phyloP scores from a whole-genome alignment of 805 yeast species.

The Wickerhamiella musiphila region DNA sequence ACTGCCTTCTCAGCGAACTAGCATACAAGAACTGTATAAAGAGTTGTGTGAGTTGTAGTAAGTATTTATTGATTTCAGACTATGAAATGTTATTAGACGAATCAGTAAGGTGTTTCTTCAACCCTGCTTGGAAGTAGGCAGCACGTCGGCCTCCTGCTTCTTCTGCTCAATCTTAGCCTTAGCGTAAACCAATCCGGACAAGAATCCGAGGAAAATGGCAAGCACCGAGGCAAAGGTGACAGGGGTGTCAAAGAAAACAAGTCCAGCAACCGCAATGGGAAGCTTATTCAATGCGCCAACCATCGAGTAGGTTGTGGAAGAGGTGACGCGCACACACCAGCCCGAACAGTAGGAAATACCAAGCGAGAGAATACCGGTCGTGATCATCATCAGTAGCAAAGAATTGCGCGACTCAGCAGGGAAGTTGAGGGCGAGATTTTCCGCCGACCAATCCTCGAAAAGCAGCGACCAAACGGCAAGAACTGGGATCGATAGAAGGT shows the following conservation, averaged over 20 bases:
- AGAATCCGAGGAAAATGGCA: slow-evolving; percentile 84
- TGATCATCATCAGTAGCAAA: slow-evolving; percentile 63
- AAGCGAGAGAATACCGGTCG: slow-evolving; percentile 86
- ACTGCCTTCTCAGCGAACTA: slow-evolving; percentile 28
- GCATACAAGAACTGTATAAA: slow-evolving; percentile 9
- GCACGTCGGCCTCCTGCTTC: slow-evolving; percentile 20
- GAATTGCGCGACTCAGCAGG: slow-evolving; percentile 52
- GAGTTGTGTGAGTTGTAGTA: slow-evolving; percentile 3
- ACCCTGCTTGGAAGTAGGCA: slow-evolving; percentile 12
- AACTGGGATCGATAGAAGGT: slow-evolving; percentile 82
- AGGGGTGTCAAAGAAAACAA: slow-evolving; percentile 87
- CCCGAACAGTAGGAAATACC: slow-evolving; percentile 98
- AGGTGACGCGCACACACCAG: slow-evolving; percentile 98
- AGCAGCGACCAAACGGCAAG: slow-evolving; percentile 55
- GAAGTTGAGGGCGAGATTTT: slow-evolving; percentile 60
- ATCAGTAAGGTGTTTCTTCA: background rate
- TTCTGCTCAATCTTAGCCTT: slow-evolving; percentile 86
- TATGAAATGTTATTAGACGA: too few species aligned
- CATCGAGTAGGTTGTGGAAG: slow-evolving; percentile 97
- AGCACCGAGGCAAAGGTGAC: slow-evolving; percentile 81
- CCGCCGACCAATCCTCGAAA: slow-evolving; percentile 86
- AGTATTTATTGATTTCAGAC: too few species aligned
- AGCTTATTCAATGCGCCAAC: slow-evolving; percentile 97
- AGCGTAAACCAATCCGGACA: slow-evolving; percentile 91
- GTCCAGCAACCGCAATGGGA: slow-evolving; percentile 91